Conservation (phyloP, 305 asterid species). For the Fraxinus velutina region DNA sequence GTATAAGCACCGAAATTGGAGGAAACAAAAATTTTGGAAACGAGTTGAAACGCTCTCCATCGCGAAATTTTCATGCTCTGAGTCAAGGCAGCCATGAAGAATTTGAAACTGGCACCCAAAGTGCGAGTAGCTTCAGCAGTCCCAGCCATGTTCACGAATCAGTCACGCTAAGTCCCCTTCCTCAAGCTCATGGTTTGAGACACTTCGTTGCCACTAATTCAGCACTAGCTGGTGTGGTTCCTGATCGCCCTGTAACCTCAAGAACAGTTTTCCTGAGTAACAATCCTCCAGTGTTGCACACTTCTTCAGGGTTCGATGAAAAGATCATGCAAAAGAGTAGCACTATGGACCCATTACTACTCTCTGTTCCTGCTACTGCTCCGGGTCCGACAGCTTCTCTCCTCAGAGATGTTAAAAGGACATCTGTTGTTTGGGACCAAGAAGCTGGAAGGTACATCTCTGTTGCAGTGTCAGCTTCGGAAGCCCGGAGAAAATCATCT, state of each 20-base stretch:
- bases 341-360: slow-evolving; percentile 45
- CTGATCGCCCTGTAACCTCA: slow-evolving; percentile 36
- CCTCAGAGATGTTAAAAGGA: slow-evolving; percentile 70
- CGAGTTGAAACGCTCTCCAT: slow-evolving; percentile 44
- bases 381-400: slow-evolving; percentile 41
- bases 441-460: slow-evolving; percentile 94
- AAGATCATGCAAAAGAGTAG: slow-evolving; percentile 49
- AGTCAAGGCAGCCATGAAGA: slow-evolving; percentile 84
- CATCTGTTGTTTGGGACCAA: slow-evolving; percentile 95
- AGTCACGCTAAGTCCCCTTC: slow-evolving; percentile 82
- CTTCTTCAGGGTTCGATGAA: slow-evolving; percentile 50
- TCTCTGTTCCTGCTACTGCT: slow-evolving; percentile 35
- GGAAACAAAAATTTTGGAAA: slow-evolving; percentile 52
- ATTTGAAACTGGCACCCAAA: slow-evolving; percentile 82
- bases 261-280: slow-evolving; percentile 28
- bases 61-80: slow-evolving; percentile 55
- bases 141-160: slow-evolving; percentile 75
- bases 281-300: slow-evolving; percentile 34
- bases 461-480: slow-evolving; percentile 68
- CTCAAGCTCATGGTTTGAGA: slow-evolving; percentile 46
- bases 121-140: slow-evolving; percentile 88
- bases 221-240: slow-evolving; percentile 18
- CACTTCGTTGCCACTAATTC: slow-evolving; percentile 31
- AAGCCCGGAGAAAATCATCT: slow-evolving; percentile 49
- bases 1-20: slow-evolving; percentile 75